A percentile compares a stretch with the other conserved stretches of the same genome.
phyloP scores from a whole-genome alignment of 306 rosid genomes.

The Lathyrus tuberosus region DNA sequence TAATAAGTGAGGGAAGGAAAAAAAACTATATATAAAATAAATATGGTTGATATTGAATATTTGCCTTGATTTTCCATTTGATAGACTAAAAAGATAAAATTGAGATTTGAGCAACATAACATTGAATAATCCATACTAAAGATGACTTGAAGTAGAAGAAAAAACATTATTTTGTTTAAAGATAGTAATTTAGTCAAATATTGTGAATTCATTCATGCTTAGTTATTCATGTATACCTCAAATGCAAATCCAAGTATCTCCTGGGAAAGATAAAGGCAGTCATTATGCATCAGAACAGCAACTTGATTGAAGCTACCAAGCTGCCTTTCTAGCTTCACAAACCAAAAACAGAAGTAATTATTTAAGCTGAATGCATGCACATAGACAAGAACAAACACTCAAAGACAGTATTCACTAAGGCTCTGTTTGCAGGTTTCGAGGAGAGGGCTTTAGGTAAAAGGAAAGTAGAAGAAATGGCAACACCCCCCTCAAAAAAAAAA shows the following conservation, averaged over 20 bases:
- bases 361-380: constrained; percentile 25
- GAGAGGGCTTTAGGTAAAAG: too few species aligned
- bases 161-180: not conserved
- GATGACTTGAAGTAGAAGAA: constrained; percentile 2
- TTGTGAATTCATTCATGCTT: constrained; percentile 17
- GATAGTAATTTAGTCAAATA: constrained; percentile 5
- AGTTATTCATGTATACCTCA: constrained; percentile 63
- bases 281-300: constrained; percentile 88
- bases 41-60: constrained; percentile 18
- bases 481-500: too few species aligned
- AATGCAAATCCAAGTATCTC: constrained; percentile 91
- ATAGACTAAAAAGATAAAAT: constrained; percentile 19
- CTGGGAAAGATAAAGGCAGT: constrained; percentile 86
- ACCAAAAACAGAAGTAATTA: constrained; percentile 46
- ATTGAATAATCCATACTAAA: constrained; percentile 26
- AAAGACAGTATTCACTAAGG: constrained; percentile 11
- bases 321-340: constrained; percentile 98
- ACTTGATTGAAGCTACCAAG: constrained; percentile 86
- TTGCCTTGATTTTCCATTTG: constrained; percentile 30
- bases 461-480: too few species aligned
- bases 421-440: too few species aligned
- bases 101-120: not conserved
- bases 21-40: constrained; percentile 12
- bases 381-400: constrained; percentile 14
- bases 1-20: constrained; percentile 38